phyloP scores from a whole-genome alignment of 2,329 filamentous ascomycete species.

The Blastomyces silverae region DNA sequence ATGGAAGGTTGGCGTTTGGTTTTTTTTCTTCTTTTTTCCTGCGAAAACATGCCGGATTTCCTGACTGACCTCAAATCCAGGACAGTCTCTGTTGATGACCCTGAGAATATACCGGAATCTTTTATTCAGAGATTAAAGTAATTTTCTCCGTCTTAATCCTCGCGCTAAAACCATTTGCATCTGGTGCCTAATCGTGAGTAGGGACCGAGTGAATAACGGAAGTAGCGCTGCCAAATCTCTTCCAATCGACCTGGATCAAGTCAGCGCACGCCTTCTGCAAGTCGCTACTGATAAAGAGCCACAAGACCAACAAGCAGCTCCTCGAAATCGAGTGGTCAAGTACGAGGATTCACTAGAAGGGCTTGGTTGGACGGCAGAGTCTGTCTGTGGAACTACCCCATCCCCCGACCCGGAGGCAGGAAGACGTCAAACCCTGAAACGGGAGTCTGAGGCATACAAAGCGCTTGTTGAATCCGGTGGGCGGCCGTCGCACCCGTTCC shows the following conservation, averaged over 20 bases:
- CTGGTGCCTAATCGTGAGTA: not conserved
- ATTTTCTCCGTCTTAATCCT: not conserved
- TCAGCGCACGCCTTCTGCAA: slow-evolving; percentile 3
- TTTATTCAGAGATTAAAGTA: slow-evolving; percentile 10
- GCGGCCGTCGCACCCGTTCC: not conserved
- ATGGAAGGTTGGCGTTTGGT: not conserved
- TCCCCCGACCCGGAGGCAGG: not conserved
- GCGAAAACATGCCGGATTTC: not conserved
- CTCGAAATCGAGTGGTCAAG: not conserved
- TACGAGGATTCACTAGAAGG: not conserved
- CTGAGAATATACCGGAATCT: not conserved
- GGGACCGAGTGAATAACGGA: not conserved
- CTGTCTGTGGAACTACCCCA: not conserved
- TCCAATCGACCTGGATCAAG: slow-evolving; percentile 8
- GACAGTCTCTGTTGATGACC: not conserved
- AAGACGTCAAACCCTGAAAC: not conserved
- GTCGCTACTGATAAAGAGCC: not conserved
- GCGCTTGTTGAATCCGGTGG: slow-evolving; percentile 12
- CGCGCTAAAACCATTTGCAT: no score
- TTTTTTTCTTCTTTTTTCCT: not conserved
- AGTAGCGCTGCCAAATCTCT: not conserved
- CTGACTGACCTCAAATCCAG: slow-evolving; percentile 4
- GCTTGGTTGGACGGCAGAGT: no score
- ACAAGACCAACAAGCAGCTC: not conserved
- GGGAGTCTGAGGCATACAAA: slow-evolving; percentile 6